phyloP scores from a whole-genome alignment of 1,284 basidiomycete genomes.

The Ustilago loliicola region DNA sequence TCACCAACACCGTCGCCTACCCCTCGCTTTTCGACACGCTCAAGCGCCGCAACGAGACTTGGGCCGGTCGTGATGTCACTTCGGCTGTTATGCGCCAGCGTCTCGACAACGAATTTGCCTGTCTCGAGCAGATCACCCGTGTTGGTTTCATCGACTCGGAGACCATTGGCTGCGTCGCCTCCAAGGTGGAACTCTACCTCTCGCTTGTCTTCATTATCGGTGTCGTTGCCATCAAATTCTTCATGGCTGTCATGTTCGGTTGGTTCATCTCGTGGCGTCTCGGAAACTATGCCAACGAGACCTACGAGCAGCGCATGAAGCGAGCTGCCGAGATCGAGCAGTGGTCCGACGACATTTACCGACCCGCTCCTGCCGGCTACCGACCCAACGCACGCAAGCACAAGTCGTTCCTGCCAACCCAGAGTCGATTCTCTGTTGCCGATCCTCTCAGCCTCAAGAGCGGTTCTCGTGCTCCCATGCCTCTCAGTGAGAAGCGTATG shows the following conservation, averaged over 20 bases:
- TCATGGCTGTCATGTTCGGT: conserved; percentile 94
- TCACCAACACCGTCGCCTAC: conserved; percentile 81
- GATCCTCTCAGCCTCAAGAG: conserved; percentile 60
- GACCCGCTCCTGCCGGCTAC: conserved; percentile 89
- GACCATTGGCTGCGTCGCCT: conserved; percentile 95
- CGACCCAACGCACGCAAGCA: conserved; percentile 81
- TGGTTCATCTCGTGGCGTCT: conserved; percentile 97
- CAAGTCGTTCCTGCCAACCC: conserved; percentile 79
- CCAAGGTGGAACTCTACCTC: conserved; percentile 91
- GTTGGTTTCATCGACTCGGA: conserved; percentile 95
- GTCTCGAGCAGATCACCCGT: conserved; percentile 85
- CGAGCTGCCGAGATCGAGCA: conserved; percentile 91
- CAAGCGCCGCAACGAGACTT: conserved; percentile 79
- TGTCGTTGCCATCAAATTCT: conserved; percentile 93
- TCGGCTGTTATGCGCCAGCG: conserved; percentile 82
- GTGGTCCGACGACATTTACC: conserved; percentile 96
- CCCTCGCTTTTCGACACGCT: conserved; percentile 85
- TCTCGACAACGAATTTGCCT: conserved; percentile 78
- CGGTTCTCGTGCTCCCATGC: conserved; percentile 37
- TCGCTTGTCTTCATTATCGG: conserved; percentile 98
- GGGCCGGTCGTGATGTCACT: conserved; percentile 85
- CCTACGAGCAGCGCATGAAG: conserved; percentile 92
- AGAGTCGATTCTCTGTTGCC: conserved; percentile 73
- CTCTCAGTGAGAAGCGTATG: conserved; percentile 54
- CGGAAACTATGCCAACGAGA: conserved; percentile 92